Evolutionary conservation across 2,329 filamentous ascomycete genomes (phyloP).

Genomic region (Chrysoporthe puriensis): DNA sequence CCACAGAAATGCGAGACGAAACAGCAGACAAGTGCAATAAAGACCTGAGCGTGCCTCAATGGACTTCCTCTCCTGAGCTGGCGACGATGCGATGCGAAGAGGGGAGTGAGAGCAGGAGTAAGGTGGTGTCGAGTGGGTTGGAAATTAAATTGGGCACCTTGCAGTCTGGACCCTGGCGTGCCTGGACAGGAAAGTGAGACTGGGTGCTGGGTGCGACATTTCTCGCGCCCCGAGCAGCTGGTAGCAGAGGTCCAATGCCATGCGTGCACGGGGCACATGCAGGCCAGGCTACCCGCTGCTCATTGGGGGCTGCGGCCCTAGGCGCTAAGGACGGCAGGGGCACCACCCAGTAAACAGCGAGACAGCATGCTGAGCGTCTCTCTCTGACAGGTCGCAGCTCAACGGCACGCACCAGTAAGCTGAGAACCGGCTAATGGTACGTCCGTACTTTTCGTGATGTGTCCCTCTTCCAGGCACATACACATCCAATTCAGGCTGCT

Average conservation of each 20-base stretch:
- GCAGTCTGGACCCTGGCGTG: background rate
- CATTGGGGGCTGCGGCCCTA: background rate
- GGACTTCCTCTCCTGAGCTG: slow-evolving; percentile 16
- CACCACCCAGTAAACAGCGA: background rate
- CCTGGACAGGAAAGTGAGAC: slow-evolving; percentile 12
- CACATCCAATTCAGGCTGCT: background rate
- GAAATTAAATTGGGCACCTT: slow-evolving; percentile 28
- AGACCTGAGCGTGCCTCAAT: slow-evolving; percentile 17
- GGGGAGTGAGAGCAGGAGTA: slow-evolving; percentile 18
- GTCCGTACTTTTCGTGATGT: background rate
- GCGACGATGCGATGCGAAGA: slow-evolving; percentile 6
- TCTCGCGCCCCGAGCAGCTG: slow-evolving; percentile 17
- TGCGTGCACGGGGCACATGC: slow-evolving; percentile 16
- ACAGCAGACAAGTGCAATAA: slow-evolving; percentile 21
- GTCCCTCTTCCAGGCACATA: background rate
- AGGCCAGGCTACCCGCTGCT: background rate
- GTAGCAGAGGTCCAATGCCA: slow-evolving; percentile 1
- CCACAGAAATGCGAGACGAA: slow-evolving; percentile 13
- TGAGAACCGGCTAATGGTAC: background rate
- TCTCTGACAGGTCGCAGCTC: background rate
- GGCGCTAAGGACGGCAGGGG: background rate
- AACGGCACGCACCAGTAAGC: background rate
- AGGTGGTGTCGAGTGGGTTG: slow-evolving; percentile 16
- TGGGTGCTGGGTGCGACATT: slow-evolving; percentile 16
- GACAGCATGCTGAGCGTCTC: background rate